Evolutionary conservation across 768 basidiomycete genomes (phyloP), one percentile per base, ranked within the genome.

Genomic region (Termitomyces sp.): DNA sequence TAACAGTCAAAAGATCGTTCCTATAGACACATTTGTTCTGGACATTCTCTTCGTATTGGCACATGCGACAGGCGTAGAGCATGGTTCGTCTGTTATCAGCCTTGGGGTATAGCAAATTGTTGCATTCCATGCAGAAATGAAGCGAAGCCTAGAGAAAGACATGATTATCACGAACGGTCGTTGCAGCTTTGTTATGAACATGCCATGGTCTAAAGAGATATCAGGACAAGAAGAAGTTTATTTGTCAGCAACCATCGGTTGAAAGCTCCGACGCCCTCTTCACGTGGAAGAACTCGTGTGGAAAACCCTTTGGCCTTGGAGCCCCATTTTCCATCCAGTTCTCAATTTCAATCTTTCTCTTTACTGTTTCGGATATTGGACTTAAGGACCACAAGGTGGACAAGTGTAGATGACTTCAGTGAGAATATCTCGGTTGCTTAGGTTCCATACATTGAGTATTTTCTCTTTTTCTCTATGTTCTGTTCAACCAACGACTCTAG

Each of bases 91-190:
- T 82, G 59, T 86, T 86, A 75, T 97, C 96, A 47, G 92, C 95
- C 77, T 95, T 88, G 25, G 94, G 94, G 73, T 96, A 96, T 56
- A 97, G 81, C 34, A 97, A 83, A 71, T 97, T 96, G 78, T 96
- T 95, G 81, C 94, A 96, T 80, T 96, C 94, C 43, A 86, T 88
- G 69, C 94, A 96, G 75, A 96, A 96, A 66, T 92, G 87, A 34
- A 96, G 85, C 2, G 91, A 91, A 11, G 92, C 87, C 91, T 93
- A 61, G 1, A 53, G 14, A 43, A 14, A 25, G 7, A 46, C 36
- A 12, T 38, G 29, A 10, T 25, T 17, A 37, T 55, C 50, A 45
- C 36, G 34, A 6, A 5, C 20, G 7, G 15, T 29, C 50, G 50
- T 50, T 20, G 4, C 17, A 58, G 37, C 31, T 3, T 20, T 12